These are phyloP conservation scores for Perkinsus chesapeaki DNA, from an alignment of 169 alveolate genomes.

Conservation along the genomic window DNA sequence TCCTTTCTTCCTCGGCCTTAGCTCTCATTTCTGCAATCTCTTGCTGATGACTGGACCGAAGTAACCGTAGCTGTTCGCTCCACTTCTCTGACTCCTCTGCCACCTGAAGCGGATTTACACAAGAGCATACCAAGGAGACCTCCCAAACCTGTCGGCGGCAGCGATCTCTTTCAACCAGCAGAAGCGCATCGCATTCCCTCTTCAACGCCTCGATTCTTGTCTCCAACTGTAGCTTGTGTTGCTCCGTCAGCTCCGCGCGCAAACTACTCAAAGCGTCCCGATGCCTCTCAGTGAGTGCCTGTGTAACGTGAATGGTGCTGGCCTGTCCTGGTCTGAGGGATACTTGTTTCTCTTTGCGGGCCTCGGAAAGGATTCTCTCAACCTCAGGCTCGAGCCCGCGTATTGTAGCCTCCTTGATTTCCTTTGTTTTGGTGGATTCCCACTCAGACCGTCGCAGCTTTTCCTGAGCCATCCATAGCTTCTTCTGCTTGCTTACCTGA, in stretches of 20 bases:
- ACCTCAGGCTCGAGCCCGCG: conserved; percentile 10
- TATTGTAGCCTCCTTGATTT: conserved; percentile 5
- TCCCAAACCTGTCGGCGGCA: neutral
- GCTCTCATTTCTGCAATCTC: neutral
- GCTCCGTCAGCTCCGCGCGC: neutral
- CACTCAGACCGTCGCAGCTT: neutral
- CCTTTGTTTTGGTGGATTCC: neutral
- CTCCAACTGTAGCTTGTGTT: neutral
- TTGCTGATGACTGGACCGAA: neutral
- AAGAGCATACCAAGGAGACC: neutral
- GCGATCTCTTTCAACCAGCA: neutral
- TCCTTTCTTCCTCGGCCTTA: neutral
- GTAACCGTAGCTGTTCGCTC: neutral
- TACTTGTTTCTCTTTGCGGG: neutral
- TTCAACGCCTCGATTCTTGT: neutral
- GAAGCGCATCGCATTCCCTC: neutral
- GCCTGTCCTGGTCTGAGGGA: neutral
- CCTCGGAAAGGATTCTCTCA: conserved; percentile 4
- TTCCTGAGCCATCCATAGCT: conserved; percentile 5
- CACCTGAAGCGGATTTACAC: neutral
- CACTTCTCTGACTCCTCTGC: neutral
- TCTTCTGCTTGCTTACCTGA: conserved; percentile 40
- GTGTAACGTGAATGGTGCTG: neutral
- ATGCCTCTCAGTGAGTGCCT: neutral
- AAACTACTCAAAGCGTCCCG: neutral